These are phyloP conservation scores for Nadsonia starkeyi-henricii DNA, from an alignment of 1,139 yeast species.

Conservation along the genomic window DNA sequence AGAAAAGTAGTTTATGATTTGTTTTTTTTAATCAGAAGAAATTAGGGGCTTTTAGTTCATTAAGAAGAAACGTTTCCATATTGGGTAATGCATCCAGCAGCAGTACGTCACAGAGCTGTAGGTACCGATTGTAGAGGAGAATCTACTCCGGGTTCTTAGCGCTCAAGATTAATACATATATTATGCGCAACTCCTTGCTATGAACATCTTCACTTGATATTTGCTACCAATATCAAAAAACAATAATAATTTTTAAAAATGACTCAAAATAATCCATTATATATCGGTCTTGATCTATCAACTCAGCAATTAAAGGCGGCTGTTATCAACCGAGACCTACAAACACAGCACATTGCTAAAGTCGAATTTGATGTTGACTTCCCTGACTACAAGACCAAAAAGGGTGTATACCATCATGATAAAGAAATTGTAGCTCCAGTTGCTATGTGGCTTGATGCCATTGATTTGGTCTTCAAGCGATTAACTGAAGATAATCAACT, in stretches of 20 bases:
- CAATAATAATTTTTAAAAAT: neutral
- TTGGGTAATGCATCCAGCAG: no score
- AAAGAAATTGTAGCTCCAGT: conserved; percentile 52
- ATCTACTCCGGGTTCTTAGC: no score
- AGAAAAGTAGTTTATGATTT: no score
- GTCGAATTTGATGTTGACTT: conserved; percentile 63
- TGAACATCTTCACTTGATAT: no score
- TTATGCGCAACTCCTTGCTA: no score
- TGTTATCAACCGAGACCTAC: conserved; percentile 41
- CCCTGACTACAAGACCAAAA: conserved; percentile 42
- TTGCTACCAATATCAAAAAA: no score
- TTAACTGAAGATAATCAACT: conserved; percentile 37
- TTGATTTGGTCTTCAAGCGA: conserved; percentile 47
- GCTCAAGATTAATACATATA: no score
- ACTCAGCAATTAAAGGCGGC: conserved; percentile 81
- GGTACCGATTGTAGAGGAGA: no score
- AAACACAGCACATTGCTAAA: conserved; percentile 40
- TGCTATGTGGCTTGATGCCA: conserved; percentile 76
- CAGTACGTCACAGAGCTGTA: no score
- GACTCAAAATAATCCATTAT: conserved; percentile 1
- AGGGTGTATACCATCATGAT: conserved; percentile 51
- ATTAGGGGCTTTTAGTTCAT: no score
- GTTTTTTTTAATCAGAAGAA: no score
- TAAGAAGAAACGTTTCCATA: no score
- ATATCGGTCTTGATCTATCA: conserved; percentile 63